Evolutionary conservation across 345 rosid genomes (phyloP), one percentile per base, ranked within the genome.

Genomic region (Nephelium lappaceum): DNA sequence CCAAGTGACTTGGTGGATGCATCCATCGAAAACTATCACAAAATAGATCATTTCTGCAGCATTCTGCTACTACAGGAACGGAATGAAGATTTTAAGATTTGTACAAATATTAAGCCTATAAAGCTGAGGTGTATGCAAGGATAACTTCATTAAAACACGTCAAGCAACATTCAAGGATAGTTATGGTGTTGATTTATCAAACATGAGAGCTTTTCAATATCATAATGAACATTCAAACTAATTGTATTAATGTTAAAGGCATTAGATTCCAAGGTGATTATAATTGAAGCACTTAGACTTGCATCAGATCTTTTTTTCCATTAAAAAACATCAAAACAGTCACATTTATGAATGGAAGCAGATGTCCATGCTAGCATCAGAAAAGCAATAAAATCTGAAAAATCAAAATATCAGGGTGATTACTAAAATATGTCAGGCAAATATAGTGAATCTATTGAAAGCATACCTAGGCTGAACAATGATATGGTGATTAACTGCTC

Each of bases 371-470:
- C 41, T 19, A 53, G 24, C 55, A 61, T 61, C 53, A 41, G 66
- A 62, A 72, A 61, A 53, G 24, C 57, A 25, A 8, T 8, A 31
- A 7, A n/a, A 21, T 16, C 5, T 31, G 6, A 25, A 11, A 15
- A 49, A 15, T 16, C 18, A 47, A 71, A 47, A 25, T n/a, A 21
- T 71, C 23, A 24, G 60, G 36, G 77, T 43, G 5, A 15, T 62
- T 38, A 21, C 53, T 24, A 73, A 73, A 72, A 53, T 55, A 7
- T 25, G 7, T 19, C 39, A 5, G 67, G 23, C 21, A 18, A n/a
- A 8, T 74, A 10, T 39, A 63, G 11, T 45, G 6, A 74, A 62
- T 43, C 80, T 69, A 43, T 27, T 19, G 64, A 18, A 15, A 77
- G 51, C 80, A 45, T 43, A 71, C 76, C 39, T 2, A 2, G 41